Base-by-base conservation (phyloP, 2,329 filamentous ascomycete genomes). In the Amylocarpus encephaloides region DNA sequence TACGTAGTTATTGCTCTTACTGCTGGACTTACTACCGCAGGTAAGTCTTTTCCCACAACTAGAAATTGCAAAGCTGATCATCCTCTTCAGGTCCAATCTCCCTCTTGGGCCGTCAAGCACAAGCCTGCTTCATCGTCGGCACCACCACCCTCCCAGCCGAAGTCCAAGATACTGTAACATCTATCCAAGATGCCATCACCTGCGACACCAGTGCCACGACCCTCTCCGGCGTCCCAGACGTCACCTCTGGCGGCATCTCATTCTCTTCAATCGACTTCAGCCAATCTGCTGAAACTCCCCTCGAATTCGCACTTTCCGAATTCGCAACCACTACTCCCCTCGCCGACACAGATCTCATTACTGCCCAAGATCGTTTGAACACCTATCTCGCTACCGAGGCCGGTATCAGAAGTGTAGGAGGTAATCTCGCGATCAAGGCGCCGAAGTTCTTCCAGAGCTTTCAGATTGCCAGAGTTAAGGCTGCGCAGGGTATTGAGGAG, bases 361-460 rank as follows among this genome's bases (percentile, higher is more conserved):
- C 66, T 16, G 80, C 82, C 67, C 70, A 79, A 62, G 68, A 78
- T 59, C 62, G 71, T 54, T 70, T 81, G 39, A 73, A 80, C 60
- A 73, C 74, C 9, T 82, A 83, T 59, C 66, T 76, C 3, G 79
- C 79, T 0, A 82, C 79, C 4, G 79, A 82, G 64, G 78, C 76
- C 1, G 79, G 77, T 1, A 68, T 83, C 43, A 70, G 79, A 16
- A 77, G 73, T 18, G 72, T 73, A 6, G 74, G 71, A 9, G 79
- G 78, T 2, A 71, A 61, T 49, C 66, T 82, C 15, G 74, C 70
- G 1, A 76, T 82, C 66, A 82, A 82, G 66, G 75, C 77, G 5
- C 79, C 79, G 54, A 82, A 82, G 66, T 83, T 83, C 73, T 82
- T 82, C 64, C 63, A 82, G 38, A 67, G 73, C 52, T 76, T 80